A percentile compares a stretch with the other conserved stretches of the same genome.
phyloP scores from a whole-genome alignment of 495 filamentous ascomycete species.

The Cryomyces antarcticus region DNA sequence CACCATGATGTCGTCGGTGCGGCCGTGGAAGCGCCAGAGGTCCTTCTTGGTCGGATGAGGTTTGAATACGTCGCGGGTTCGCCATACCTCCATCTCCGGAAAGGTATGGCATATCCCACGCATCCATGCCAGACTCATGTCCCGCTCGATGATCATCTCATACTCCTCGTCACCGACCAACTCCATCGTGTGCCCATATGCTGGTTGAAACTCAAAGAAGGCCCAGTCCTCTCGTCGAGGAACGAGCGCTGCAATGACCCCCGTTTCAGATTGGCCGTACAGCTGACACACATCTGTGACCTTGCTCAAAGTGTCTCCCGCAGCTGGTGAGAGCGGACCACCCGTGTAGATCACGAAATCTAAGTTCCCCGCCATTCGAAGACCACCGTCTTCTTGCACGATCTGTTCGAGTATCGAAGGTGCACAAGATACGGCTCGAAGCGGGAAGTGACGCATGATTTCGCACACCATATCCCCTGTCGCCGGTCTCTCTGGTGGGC shows the following conservation, averaged over 20 bases:
- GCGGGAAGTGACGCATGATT: not conserved
- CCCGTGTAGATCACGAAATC: constrained; percentile 15
- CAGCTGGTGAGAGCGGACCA: constrained; percentile 8
- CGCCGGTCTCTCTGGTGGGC: not conserved
- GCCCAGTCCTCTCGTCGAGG: constrained; percentile 9
- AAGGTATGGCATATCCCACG: constrained; percentile 1
- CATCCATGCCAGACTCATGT: not conserved
- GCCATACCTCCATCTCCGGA: constrained; percentile 3
- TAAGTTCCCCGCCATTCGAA: not conserved
- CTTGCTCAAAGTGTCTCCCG: constrained; percentile 10
- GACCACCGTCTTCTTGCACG: too few species aligned
- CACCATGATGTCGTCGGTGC: constrained; percentile 1
- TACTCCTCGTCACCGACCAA: not conserved
- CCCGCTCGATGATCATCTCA: not conserved
- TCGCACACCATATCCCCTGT: not conserved
- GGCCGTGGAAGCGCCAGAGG: not conserved
- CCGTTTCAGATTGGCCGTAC: constrained; percentile 15
- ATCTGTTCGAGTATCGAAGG: too few species aligned
- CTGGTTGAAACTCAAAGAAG: not conserved
- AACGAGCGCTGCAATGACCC: constrained; percentile 4
- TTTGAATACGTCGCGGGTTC: constrained; percentile 6
- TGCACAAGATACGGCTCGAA: too few species aligned
- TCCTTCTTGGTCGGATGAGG: not conserved
- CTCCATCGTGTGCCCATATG: not conserved
- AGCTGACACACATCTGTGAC: constrained; percentile 14